Conservation (phyloP, 768 basidiomycete genomes). For the Pulveroboletus sp. region DNA sequence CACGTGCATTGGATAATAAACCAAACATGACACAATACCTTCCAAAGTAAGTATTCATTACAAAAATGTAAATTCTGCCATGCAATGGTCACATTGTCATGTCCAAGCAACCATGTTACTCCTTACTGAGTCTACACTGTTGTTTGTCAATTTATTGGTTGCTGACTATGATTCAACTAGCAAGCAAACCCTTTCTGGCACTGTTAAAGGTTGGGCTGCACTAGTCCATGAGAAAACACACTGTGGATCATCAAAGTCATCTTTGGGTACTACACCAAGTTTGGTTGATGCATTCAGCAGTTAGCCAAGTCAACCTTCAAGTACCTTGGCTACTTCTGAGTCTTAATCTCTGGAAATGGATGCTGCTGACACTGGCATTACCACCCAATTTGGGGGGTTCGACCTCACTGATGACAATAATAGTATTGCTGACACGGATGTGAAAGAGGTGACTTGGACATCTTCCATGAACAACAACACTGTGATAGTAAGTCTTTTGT, state of each 20-base stretch:
- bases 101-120: constrained; percentile 1
- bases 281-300: too few relatives aligned
- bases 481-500: too few relatives aligned
- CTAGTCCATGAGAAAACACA: too few relatives aligned
- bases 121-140: neutral
- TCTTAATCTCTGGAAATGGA: neutral
- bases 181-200: neutral
- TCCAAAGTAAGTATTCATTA: constrained; percentile 1
- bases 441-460: neutral
- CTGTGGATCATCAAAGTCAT: too few relatives aligned
- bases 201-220: neutral
- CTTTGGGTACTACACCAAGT: too few relatives aligned
- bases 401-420: neutral
- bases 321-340: neutral
- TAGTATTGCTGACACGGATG: too few relatives aligned
- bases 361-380: neutral
- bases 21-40: constrained; percentile 4
- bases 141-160: constrained; percentile 2
- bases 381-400: neutral
- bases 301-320: too few relatives aligned
- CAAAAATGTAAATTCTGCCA: too few relatives aligned
- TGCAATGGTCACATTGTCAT: too few relatives aligned
- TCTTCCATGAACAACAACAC: too few relatives aligned
- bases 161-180: neutral
- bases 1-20: too few relatives aligned